These are phyloP conservation scores for Lobosporangium transversale DNA, from an alignment of 192 early-diverging fungal genomes.

Conservation along the genomic window DNA sequence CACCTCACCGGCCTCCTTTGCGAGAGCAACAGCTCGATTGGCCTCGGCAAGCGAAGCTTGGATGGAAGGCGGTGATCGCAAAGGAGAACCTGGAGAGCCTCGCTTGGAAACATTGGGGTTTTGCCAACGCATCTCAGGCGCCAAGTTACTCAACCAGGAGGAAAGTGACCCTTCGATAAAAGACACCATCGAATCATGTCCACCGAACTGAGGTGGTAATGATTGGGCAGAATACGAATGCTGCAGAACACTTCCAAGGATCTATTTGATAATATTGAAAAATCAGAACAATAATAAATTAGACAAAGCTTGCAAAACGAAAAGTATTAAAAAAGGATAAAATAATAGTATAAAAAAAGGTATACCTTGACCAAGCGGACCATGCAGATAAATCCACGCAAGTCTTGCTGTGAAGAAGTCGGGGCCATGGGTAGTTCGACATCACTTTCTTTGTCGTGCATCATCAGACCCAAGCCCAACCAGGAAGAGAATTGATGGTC, in stretches of 20 bases:
- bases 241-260: conserved; percentile 48
- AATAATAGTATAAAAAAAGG: too few species aligned
- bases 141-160: conserved; percentile 46
- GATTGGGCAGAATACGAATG: conserved; percentile 51
- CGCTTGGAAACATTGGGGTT: conserved; percentile 27
- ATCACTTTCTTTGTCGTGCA: conserved; percentile 50
- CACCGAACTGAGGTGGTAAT: conserved; percentile 48
- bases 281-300: too few species aligned
- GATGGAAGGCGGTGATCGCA: conserved; percentile 22
- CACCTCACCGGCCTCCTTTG: conserved; percentile 31
- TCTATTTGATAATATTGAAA: conserved; percentile 14
- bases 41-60: conserved; percentile 27
- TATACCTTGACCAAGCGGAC: conserved; percentile 50
- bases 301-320: too few species aligned
- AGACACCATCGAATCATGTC: conserved; percentile 49
- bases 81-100: conserved; percentile 33
- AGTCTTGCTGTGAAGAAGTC: conserved; percentile 26
- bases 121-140: conserved; percentile 53
- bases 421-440: conserved; percentile 44
- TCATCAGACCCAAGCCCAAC: conserved; percentile 44
- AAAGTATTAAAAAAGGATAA: too few species aligned
- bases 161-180: conserved; percentile 49
- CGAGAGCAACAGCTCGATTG: conserved; percentile 16
- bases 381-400: conserved; percentile 47
- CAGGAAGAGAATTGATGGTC: conserved; percentile 53